These are phyloP conservation scores for Ogataea wickerhamii DNA, from an alignment of 805 yeast genomes.

Conservation along the genomic window DNA sequence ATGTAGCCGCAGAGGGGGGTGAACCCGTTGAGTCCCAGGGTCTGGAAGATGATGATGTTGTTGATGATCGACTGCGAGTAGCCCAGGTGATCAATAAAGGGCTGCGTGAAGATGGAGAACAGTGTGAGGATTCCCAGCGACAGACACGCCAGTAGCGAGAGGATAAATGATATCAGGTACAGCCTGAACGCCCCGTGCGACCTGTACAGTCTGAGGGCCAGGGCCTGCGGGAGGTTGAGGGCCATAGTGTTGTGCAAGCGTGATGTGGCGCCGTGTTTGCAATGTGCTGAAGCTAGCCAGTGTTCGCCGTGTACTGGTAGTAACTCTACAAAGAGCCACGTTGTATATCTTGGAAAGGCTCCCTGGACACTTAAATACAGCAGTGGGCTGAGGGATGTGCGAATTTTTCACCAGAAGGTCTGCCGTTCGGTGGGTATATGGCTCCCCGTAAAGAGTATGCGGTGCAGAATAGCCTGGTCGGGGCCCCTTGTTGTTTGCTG, in stretches of 20 bases:
- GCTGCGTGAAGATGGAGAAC: conserved; percentile 64
- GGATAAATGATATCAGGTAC: conserved; percentile 22
- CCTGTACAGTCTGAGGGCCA: conserved; percentile 1
- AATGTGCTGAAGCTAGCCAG: not conserved
- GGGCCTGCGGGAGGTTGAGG: not conserved
- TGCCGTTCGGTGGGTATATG: not conserved
- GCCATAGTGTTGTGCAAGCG: not conserved
- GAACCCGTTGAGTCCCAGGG: conserved; percentile 77
- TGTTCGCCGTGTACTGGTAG: too few relatives aligned
- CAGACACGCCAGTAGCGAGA: conserved; percentile 28
- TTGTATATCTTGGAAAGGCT: not conserved
- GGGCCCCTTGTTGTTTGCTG: not conserved
- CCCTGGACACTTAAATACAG: not conserved
- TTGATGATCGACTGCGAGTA: conserved; percentile 65
- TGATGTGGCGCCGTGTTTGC: not conserved
- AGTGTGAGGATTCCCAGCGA: conserved; percentile 32
- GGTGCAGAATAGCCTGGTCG: not conserved
- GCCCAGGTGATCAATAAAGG: conserved; percentile 54
- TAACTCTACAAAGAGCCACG: not conserved
- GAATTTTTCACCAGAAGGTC: not conserved
- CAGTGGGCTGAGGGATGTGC: not conserved
- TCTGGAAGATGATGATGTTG: conserved; percentile 67
- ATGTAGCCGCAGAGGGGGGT: conserved; percentile 78
- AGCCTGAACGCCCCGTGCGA: conserved; percentile 23
- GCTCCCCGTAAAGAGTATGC: not conserved